These are phyloP conservation scores for Paracamarosporium sp. DNA, from an alignment of 2,329 filamentous ascomycete genomes.

Conservation along the genomic window DNA sequence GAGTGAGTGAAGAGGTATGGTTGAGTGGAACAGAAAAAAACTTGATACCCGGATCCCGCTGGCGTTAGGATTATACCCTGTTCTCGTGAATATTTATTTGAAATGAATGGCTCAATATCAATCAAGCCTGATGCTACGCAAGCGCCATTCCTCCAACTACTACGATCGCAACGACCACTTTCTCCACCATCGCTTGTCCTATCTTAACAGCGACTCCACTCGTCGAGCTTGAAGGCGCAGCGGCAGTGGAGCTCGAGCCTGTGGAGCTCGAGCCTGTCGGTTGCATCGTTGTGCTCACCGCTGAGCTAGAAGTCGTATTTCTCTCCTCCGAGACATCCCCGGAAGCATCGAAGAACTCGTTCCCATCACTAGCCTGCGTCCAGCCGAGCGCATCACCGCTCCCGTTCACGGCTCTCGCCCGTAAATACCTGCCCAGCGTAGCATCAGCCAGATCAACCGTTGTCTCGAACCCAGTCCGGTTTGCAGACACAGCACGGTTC, in stretches of 20 bases:
- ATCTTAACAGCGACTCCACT: not conserved
- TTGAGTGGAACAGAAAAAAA: not conserved
- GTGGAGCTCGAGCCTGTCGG: not conserved
- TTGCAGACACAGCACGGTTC: constrained; percentile 16
- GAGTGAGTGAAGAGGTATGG: not conserved
- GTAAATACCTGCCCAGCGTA: constrained; percentile 14
- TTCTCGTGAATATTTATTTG: not conserved
- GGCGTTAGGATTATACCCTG: not conserved
- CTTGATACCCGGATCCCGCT: not conserved
- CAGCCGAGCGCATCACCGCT: not conserved
- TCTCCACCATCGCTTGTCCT: not conserved
- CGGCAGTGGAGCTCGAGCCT: not conserved
- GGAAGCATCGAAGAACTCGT: not conserved
- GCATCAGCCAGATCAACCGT: constrained; percentile 11
- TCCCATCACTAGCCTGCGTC: not conserved
- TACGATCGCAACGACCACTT: not conserved
- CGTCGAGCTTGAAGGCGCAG: not conserved
- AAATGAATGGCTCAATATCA: too few relatives aligned
- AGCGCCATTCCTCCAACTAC: not conserved
- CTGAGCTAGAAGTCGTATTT: not conserved
- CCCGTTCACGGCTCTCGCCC: constrained; percentile 17
- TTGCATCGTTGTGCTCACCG: not conserved
- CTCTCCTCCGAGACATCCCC: not conserved
- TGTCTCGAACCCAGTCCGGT: constrained; percentile 23
- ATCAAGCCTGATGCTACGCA: not conserved